Conservation (phyloP, 495 filamentous ascomycete genomes). For the Haplographium delicatum region DNA sequence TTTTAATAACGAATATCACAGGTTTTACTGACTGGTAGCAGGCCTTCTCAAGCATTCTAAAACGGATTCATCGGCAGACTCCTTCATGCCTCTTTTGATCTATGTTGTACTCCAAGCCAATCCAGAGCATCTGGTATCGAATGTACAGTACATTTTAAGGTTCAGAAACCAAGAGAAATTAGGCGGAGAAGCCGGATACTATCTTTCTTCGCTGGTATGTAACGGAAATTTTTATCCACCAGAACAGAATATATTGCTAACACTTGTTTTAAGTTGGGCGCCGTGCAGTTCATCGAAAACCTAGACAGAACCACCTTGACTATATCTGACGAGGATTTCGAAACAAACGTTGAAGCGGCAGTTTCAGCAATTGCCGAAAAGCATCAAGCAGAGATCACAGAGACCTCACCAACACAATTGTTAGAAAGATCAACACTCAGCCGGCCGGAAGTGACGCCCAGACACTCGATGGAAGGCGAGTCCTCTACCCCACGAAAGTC, state of each 20-base stretch:
- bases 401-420: constrained; percentile 35
- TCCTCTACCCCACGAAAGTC: constrained; percentile 42
- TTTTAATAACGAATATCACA: too few relatives aligned
- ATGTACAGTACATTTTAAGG: constrained; percentile 95
- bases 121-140: constrained; percentile 91
- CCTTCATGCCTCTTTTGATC: constrained; percentile 92
- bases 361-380: constrained; percentile 95
- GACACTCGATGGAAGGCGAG: constrained; percentile 53
- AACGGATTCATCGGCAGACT: constrained; percentile 90
- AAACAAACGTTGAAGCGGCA: constrained; percentile 88
- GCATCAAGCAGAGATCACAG: constrained; percentile 46
- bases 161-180: constrained; percentile 98
- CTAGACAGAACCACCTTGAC: constrained; percentile 91
- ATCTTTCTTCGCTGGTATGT: constrained; percentile 87
- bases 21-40: constrained; percentile 32
- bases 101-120: constrained; percentile 93
- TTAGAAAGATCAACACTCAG: constrained; percentile 59
- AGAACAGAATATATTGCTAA: constrained; percentile 14
- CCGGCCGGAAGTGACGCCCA: constrained; percentile 46
- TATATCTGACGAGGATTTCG: constrained; percentile 91
- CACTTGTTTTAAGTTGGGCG: constrained; percentile 69
- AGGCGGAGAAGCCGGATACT: constrained; percentile 94
- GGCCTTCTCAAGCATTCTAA: constrained; percentile 88
- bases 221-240: constrained; percentile 9
- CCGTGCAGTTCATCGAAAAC: constrained; percentile 93